phyloP scores from a whole-genome alignment of 2,329 filamentous ascomycete species.

The Fusarium sp. region DNA sequence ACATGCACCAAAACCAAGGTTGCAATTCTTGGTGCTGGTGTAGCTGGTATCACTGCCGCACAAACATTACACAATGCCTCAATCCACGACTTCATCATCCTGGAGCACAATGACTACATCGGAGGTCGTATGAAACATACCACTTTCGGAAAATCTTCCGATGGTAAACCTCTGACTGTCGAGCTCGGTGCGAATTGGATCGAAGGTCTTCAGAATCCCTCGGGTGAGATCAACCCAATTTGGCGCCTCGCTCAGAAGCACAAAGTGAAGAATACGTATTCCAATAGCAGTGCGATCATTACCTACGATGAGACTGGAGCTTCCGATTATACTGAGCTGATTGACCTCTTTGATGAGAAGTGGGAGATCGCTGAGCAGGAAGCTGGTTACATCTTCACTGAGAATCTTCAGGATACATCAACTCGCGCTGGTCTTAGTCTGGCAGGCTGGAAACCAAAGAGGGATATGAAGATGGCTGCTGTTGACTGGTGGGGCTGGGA shows the following conservation, averaged over 20 bases:
- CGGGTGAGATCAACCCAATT: slow-evolving; percentile 64
- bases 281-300: slow-evolving; percentile 66
- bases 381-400: slow-evolving; percentile 66
- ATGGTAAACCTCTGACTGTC: slow-evolving; percentile 66
- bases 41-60: slow-evolving; percentile 72
- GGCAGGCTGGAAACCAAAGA: slow-evolving; percentile 71
- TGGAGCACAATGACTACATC: slow-evolving; percentile 72
- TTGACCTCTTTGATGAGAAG: slow-evolving; percentile 63
- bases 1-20: slow-evolving; percentile 49
- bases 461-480: slow-evolving; percentile 61
- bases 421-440: slow-evolving; percentile 69
- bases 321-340: slow-evolving; percentile 61
- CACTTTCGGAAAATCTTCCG: slow-evolving; percentile 62
- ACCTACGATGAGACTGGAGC: slow-evolving; percentile 69
- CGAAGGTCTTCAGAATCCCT: slow-evolving; percentile 45
- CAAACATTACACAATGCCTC: slow-evolving; percentile 72
- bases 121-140: slow-evolving; percentile 71
- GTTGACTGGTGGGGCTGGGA: slow-evolving; percentile 69
- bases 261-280: slow-evolving; percentile 65
- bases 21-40: slow-evolving; percentile 64
- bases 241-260: slow-evolving; percentile 72
- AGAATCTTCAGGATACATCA: slow-evolving; percentile 72
- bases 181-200: slow-evolving; percentile 77
- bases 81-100: slow-evolving; percentile 71
- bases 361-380: slow-evolving; percentile 61